Conservation (phyloP, 345 rosid species). For the Linum lewisii region DNA sequence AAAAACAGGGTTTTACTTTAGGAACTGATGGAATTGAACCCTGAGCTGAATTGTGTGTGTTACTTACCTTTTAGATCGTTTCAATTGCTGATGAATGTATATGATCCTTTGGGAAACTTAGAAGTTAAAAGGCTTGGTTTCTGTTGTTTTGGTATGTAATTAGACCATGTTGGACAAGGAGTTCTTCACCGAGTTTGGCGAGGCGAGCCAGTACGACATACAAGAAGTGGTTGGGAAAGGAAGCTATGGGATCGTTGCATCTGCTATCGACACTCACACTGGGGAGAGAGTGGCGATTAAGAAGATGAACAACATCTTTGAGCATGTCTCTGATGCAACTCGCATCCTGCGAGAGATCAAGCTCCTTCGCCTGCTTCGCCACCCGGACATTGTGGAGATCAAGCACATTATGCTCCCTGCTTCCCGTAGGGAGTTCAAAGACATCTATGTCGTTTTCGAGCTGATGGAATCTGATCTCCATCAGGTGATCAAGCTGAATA, state of each 20-base stretch:
- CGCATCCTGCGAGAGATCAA: slow-evolving; percentile 92
- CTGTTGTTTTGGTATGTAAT: not conserved
- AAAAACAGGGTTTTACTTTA: too few species aligned
- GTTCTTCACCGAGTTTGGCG: slow-evolving; percentile 93
- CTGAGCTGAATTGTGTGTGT: not conserved
- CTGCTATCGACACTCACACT: slow-evolving; percentile 81
- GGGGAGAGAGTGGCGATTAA: slow-evolving; percentile 95
- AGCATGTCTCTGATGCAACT: slow-evolving; percentile 88
- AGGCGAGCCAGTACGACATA: slow-evolving; percentile 90
- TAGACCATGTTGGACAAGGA: slow-evolving; percentile 74
- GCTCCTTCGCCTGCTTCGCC: slow-evolving; percentile 75
- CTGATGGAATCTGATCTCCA: slow-evolving; percentile 99
- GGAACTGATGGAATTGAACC: not conserved
- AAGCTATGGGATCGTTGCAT: slow-evolving; percentile 96
- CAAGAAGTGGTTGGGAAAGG: slow-evolving; percentile 93
- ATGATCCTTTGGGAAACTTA: too few species aligned
- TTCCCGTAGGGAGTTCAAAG: slow-evolving; percentile 85
- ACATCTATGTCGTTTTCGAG: slow-evolving; percentile 86
- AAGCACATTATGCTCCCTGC: slow-evolving; percentile 98
- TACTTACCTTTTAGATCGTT: too few species aligned
- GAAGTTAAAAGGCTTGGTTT: not conserved
- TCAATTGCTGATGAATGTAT: too few species aligned
- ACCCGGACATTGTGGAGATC: slow-evolving; percentile 84
- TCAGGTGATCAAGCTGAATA: slow-evolving; percentile 76
- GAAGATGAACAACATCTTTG: slow-evolving; percentile 86